Percentiles rank a stretch among this genome's conserved stretches.
phyloP scores from a whole-genome alignment of 805 yeast genomes.

The Zygosaccharomyces bisporus region DNA sequence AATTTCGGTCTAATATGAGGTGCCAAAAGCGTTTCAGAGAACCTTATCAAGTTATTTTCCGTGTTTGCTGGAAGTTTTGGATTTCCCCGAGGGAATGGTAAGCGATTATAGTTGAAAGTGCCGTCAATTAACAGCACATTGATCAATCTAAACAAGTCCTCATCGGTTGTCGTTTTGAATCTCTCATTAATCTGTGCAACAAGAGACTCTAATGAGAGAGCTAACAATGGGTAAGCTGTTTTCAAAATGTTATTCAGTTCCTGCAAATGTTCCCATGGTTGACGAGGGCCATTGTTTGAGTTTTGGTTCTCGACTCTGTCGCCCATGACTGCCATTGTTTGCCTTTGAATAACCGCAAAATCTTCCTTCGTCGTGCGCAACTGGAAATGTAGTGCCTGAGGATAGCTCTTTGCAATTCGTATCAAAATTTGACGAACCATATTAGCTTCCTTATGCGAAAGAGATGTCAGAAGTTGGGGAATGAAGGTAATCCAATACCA shows the following conservation, averaged over 20 bases:
- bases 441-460: constrained; percentile 87
- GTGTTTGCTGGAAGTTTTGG: constrained; percentile 88
- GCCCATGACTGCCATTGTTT: constrained; percentile 49
- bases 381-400: constrained; percentile 96
- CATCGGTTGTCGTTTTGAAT: constrained; percentile 91
- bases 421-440: constrained; percentile 84
- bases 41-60: constrained; percentile 78
- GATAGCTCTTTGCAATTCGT: constrained; percentile 91
- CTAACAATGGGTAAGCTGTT: constrained; percentile 92
- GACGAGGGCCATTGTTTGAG: constrained; percentile 41
- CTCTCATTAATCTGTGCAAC: constrained; percentile 94
- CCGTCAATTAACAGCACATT: constrained; percentile 93
- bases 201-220: constrained; percentile 86
- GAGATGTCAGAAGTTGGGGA: constrained; percentile 85
- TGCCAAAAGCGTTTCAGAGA: constrained; percentile 91
- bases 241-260: constrained; percentile 93
- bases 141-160: constrained; percentile 90
- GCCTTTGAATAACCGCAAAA: constrained; percentile 80
- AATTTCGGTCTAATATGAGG: constrained; percentile 84
- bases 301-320: constrained; percentile 24
- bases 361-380: constrained; percentile 94
- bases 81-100: constrained; percentile 83
- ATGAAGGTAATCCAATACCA: constrained; percentile 99
- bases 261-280: constrained; percentile 90
- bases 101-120: constrained; percentile 79